Percentiles rank a stretch among this genome's conserved stretches.
Evolutionary conservation across 495 filamentous ascomycete genomes (phyloP).

Genomic region (Annulohypoxylon maeteangense): DNA sequence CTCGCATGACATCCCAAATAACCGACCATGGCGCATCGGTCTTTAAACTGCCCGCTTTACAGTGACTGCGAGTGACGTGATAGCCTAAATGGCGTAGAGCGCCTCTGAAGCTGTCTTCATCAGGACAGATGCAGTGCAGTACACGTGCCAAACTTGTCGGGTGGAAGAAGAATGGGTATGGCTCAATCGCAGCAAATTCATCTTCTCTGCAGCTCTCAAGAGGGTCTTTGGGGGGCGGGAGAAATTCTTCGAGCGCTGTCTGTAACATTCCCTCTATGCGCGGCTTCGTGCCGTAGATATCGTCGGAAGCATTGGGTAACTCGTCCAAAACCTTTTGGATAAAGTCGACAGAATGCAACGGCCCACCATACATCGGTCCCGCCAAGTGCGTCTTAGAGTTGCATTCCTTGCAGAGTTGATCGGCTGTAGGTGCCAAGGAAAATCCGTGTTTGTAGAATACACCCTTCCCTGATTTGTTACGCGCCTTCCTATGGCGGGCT

Average conservation of each 20-base stretch:
- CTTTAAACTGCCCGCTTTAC: constrained; percentile 86
- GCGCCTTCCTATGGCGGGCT: constrained; percentile 68
- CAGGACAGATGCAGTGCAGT: constrained; percentile 79
- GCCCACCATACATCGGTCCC: constrained; percentile 95
- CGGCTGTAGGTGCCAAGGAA: constrained; percentile 71
- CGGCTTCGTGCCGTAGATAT: constrained; percentile 78
- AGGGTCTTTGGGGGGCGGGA: constrained; percentile 51
- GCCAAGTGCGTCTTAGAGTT: constrained; percentile 84
- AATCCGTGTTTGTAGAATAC: constrained; percentile 79
- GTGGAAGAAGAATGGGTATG: constrained; percentile 88
- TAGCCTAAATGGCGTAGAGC: constrained; percentile 85
- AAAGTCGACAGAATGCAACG: constrained; percentile 83
- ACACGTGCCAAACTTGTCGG: constrained; percentile 75
- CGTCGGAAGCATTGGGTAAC: constrained; percentile 67
- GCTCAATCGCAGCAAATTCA: constrained; percentile 69
- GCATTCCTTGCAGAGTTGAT: constrained; percentile 79
- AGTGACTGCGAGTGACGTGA: constrained; percentile 81
- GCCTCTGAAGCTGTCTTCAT: constrained; percentile 77
- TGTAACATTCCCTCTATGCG: constrained; percentile 92
- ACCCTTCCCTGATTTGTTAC: constrained; percentile 73
- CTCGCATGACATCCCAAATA: constrained; percentile 93
- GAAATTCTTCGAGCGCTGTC: constrained; percentile 80
- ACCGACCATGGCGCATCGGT: constrained; percentile 90
- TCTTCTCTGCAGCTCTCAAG: constrained; percentile 50
- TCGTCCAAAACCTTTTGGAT: constrained; percentile 77